Evolutionary conservation across 129 eudicot species (phyloP).

Genomic region (Flaveria robusta): DNA sequence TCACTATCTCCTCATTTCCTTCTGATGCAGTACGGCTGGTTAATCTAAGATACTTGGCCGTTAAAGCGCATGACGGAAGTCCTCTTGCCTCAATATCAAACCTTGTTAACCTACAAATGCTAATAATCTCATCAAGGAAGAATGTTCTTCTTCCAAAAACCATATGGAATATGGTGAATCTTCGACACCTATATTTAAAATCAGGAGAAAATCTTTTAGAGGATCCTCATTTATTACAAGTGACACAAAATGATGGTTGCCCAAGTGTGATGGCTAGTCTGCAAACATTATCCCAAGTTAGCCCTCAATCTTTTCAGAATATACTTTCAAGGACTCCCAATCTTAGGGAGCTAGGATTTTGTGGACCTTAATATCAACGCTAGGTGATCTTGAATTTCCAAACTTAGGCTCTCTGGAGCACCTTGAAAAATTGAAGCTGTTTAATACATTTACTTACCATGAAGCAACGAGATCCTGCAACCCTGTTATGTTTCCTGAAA

Average conservation of each 20-base stretch:
- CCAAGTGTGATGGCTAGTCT: conserved; percentile 5
- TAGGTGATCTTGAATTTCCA: conserved; percentile 21
- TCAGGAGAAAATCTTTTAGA: conserved; percentile 28
- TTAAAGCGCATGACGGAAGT: conserved; percentile 3
- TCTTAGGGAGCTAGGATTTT: conserved; percentile 35
- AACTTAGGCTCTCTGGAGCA: conserved; percentile 1
- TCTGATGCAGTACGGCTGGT: background rate
- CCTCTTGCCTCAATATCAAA: conserved; percentile 28
- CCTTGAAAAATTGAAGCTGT: conserved; percentile 37
- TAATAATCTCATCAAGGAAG: conserved; percentile 18
- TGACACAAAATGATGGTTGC: background rate
- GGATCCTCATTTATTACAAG: no score
- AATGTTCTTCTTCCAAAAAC: conserved; percentile 8
- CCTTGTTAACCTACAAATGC: conserved; percentile 30
- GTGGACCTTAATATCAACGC: conserved; percentile 21
- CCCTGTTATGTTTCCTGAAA: conserved; percentile 28
- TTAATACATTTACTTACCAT: background rate
- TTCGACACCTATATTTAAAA: conserved; percentile 29
- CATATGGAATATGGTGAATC: conserved; percentile 21
- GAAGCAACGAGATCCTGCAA: conserved; percentile 12
- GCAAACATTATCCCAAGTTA: conserved; percentile 26
- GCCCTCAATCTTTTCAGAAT: conserved; percentile 12
- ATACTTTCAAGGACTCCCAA: conserved; percentile 28
- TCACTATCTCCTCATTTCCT: conserved; percentile 15
- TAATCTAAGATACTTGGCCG: conserved; percentile 37